Evolutionary conservation across 371 early-diverging fungal species (phyloP), one percentile per base, ranked within the genome.

Genomic region (Mucor velutinosus): DNA sequence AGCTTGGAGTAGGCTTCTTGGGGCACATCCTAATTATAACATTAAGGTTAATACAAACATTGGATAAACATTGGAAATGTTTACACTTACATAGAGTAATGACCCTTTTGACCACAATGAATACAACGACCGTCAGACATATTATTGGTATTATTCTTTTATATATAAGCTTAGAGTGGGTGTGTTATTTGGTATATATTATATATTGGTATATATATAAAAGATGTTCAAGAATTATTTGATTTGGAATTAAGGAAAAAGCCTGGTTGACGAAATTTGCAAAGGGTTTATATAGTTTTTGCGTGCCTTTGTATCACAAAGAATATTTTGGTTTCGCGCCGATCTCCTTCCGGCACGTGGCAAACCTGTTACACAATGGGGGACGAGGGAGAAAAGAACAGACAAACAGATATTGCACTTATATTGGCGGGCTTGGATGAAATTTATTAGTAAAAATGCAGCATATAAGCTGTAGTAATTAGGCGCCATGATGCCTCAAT

Each of bases 91-190:
- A 81, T 78, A 19, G 78, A 78, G 58, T 81, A 81, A 62, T 81
- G 81, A 35, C 81, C 81, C 64, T 76, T 78, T 72, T 75, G 71
- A 67, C 78, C 81, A 72, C 78, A 81, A 59, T 81, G 81, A 60
- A 81, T 76, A 60, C 81, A 81, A 60, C 81, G 75, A 76, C 81
- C 81, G 78, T 81, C 81, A 74, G 81, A 81, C 79, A 79, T 79
- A 62, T 19, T 70, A 15, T 45, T 43, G 10, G 19, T 41, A 37
- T 55, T 63, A n/a, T 14, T 37, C 43, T 0, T 53, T 51, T 56
- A 27, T 61, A 47, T 61, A 45, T 32, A 62, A 64, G 64, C 25
- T 25, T 45, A 29, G 19, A 25, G 23, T 58, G 33, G 39, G 12
- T 14, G 37, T 37, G 14, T 37, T 37, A 12, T 37, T 37, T 37